Evolutionary conservation across 768 basidiomycete genomes (phyloP).

Genomic region (Auricularia sp.): DNA sequence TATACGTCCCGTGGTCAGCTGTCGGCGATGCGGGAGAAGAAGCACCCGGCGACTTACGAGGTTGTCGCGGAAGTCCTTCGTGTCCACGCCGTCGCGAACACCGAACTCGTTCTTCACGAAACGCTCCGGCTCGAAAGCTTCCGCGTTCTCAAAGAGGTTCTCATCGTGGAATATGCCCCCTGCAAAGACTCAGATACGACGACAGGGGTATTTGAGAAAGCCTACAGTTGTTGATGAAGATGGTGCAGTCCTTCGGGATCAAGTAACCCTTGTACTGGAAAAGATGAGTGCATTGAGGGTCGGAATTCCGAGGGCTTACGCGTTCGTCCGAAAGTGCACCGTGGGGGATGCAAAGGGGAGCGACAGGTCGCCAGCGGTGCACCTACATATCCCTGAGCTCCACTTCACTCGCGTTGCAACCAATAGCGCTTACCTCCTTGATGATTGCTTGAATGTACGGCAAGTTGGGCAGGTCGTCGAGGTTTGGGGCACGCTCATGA

Average conservation of each 20-base stretch:
- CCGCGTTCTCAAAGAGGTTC: constrained; percentile 31
- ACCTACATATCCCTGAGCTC: background rate
- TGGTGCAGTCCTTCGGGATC: constrained; percentile 11
- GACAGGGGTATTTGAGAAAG: background rate
- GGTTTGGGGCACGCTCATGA: constrained; percentile 13
- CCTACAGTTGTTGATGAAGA: constrained; percentile 21
- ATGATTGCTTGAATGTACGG: constrained; percentile 25
- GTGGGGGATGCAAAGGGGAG: background rate
- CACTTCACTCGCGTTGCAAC: background rate
- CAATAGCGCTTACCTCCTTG: constrained; percentile 21
- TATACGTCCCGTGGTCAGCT: background rate
- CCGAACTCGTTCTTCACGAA: constrained; percentile 22
- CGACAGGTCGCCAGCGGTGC: background rate
- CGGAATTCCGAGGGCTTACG: background rate
- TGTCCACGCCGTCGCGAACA: constrained; percentile 10
- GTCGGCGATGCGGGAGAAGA: background rate
- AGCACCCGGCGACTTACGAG: background rate
- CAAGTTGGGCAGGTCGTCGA: constrained; percentile 19
- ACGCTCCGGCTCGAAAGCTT: constrained; percentile 41
- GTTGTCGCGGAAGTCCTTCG: background rate
- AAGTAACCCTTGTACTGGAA: background rate
- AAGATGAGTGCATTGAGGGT: background rate
- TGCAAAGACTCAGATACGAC: background rate
- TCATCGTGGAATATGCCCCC: constrained; percentile 22
- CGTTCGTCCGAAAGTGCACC: background rate